A percentile compares a stretch with the other conserved stretches of the same genome.
These are phyloP conservation scores for Rhynchospora breviuscula DNA, from an alignment of 176 grass and related monocot species.

Conservation along the genomic window DNA sequence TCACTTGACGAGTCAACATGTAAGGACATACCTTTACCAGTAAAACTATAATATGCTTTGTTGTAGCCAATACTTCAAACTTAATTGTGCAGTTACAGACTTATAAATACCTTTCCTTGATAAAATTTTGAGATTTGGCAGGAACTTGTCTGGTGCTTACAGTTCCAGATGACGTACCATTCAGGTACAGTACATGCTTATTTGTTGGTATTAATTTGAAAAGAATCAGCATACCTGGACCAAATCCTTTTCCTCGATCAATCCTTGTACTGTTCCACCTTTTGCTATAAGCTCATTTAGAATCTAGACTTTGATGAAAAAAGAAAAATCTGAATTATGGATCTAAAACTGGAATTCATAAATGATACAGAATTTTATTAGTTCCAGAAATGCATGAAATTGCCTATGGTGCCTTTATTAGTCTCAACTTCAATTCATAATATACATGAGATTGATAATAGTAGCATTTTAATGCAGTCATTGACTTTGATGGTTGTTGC, in stretches of 20 bases:
- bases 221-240: slow-evolving; percentile 55
- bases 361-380: neutral
- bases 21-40: neutral
- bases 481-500: neutral
- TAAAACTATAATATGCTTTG: neutral
- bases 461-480: neutral
- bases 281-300: slow-evolving; percentile 67
- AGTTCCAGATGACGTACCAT: neutral
- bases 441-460: neutral
- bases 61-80: neutral
- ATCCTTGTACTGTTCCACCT: slow-evolving; percentile 65
- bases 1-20: neutral
- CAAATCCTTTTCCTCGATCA: slow-evolving; percentile 90
- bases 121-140: neutral
- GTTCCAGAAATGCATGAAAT: neutral
- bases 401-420: neutral
- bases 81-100: neutral
- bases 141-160: neutral
- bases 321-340: neutral
- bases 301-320: slow-evolving; percentile 45
- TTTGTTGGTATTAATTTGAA: slow-evolving; percentile 22
- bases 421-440: neutral
- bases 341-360: neutral
- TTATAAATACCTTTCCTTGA: neutral
- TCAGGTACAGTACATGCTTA: neutral